phyloP scores from a whole-genome alignment of 768 basidiomycete genomes.

The Termitomyces sp. region DNA sequence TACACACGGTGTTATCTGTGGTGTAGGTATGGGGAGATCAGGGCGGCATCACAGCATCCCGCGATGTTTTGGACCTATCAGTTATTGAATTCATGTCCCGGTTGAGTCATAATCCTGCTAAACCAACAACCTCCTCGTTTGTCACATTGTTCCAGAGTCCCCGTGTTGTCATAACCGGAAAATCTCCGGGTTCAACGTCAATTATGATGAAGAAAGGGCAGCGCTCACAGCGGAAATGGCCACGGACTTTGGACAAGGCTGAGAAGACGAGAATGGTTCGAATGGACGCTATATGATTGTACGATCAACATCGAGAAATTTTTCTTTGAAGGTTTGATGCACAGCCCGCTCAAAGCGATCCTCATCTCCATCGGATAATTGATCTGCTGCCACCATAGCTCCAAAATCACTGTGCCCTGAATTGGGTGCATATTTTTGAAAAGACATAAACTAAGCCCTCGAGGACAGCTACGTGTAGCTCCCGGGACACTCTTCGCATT shows the following conservation, averaged over 20 bases:
- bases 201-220: slow-evolving; percentile 35
- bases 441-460: background rate
- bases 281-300: slow-evolving; percentile 25
- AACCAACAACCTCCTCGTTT: slow-evolving; percentile 50
- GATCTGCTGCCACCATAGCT: background rate
- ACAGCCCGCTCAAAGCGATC: slow-evolving; percentile 17
- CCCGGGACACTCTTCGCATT: slow-evolving; percentile 17
- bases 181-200: slow-evolving; percentile 41
- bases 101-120: slow-evolving; percentile 47
- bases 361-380: background rate
- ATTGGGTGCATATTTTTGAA: slow-evolving; percentile 6
- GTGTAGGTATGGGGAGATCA: slow-evolving; percentile 26
- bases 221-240: slow-evolving; percentile 22
- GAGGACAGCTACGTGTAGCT: slow-evolving; percentile 18
- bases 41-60: slow-evolving; percentile 13
- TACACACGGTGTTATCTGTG: slow-evolving; percentile 31
- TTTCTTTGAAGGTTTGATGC: slow-evolving; percentile 23
- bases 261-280: slow-evolving; percentile 16
- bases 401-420: slow-evolving; percentile 9
- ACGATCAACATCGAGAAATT: slow-evolving; percentile 30
- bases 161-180: slow-evolving; percentile 49
- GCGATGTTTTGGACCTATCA: background rate
- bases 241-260: slow-evolving; percentile 15
- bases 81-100: slow-evolving; percentile 1
- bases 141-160: slow-evolving; percentile 53